Evolutionary conservation across 441 rosid genomes (phyloP).

Genomic region (Syzygium malaccense): DNA sequence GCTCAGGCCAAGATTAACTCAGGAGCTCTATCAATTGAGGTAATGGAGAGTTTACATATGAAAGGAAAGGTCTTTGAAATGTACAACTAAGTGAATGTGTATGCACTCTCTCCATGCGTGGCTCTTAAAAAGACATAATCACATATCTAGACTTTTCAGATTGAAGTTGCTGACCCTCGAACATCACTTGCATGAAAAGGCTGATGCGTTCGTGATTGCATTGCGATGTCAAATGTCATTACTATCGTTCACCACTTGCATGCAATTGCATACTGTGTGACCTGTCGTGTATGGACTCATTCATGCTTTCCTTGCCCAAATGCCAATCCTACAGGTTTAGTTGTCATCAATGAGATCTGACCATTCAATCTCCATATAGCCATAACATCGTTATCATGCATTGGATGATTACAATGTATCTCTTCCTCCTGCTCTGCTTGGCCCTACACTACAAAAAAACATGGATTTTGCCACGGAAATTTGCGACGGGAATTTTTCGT

Average conservation of each 20-base stretch:
- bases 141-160: background rate
- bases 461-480: too few relatives aligned
- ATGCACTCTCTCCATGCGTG: background rate
- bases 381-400: background rate
- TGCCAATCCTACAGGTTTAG: background rate
- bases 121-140: background rate
- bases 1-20: background rate
- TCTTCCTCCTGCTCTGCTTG: background rate
- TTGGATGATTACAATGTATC: background rate
- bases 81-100: background rate
- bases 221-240: background rate
- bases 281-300: background rate
- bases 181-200: background rate
- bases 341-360: background rate
- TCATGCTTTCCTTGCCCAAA: background rate
- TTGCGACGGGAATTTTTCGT: too few relatives aligned
- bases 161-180: background rate
- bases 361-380: background rate
- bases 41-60: background rate
- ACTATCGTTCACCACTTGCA: background rate
- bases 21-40: background rate
- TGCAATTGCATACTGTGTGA: background rate
- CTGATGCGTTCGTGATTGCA: background rate
- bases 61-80: background rate
- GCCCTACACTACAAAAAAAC: too few relatives aligned